Conservation (phyloP, 2,329 filamentous ascomycete genomes). For the Bipolaris zeicola region DNA sequence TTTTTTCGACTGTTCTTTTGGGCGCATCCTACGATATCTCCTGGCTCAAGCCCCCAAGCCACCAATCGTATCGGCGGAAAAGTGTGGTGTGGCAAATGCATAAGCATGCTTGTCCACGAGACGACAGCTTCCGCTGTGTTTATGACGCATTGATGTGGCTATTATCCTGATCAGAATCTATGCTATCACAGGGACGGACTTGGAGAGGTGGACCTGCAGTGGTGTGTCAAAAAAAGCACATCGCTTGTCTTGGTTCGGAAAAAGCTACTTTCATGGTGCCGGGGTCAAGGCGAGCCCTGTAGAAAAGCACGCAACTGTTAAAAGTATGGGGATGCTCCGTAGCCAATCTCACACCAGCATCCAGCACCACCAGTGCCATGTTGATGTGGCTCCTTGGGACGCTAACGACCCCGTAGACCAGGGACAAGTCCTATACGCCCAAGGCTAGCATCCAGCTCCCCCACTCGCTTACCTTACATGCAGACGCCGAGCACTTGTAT, state of each 20-base stretch:
- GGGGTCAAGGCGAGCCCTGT: background rate
- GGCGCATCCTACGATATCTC: background rate
- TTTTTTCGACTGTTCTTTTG: constrained; percentile 4
- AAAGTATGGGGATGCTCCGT: background rate
- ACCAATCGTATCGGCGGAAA: background rate
- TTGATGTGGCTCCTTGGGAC: background rate
- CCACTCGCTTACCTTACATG: constrained; percentile 13
- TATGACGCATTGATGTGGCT: background rate
- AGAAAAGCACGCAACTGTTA: constrained; percentile 6
- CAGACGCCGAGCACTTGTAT: background rate
- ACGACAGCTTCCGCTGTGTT: background rate
- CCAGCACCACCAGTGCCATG: constrained; percentile 1
- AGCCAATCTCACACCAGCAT: background rate
- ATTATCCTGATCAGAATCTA: background rate
- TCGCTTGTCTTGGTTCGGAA: background rate
- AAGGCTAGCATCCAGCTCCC: constrained; percentile 4
- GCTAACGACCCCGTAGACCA: constrained; percentile 7
- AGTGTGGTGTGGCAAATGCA: background rate
- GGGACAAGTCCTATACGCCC: constrained; percentile 2
- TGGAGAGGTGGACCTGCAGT: background rate
- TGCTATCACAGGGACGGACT: background rate
- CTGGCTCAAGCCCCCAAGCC: constrained; percentile 2
- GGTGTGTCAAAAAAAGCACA: background rate
- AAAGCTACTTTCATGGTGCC: background rate
- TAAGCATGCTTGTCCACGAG: background rate